These are phyloP conservation scores for Globisporangium parvum DNA, from an alignment of 352 stramenopile species.

Conservation along the genomic window DNA sequence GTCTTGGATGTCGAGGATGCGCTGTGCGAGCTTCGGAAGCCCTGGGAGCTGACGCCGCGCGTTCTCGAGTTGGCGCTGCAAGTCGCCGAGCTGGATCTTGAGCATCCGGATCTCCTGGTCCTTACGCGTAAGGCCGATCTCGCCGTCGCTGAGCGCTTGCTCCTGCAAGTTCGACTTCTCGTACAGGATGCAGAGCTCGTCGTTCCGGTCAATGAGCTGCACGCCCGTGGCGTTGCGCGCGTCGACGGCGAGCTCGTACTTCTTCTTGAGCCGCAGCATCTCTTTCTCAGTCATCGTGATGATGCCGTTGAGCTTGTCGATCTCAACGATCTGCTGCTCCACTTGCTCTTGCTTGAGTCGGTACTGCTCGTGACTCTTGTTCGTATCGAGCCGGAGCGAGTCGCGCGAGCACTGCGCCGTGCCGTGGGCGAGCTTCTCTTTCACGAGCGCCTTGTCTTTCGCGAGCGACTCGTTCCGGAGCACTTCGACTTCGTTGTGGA, in stretches of 20 bases:
- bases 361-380: constrained; percentile 89
- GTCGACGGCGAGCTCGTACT: constrained; percentile 87
- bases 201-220: constrained; percentile 93
- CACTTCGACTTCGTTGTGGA: constrained; percentile 94
- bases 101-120: constrained; percentile 84
- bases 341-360: constrained; percentile 87
- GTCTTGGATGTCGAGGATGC: constrained; percentile 73
- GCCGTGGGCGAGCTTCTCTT: constrained; percentile 84
- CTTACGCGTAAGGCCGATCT: constrained; percentile 71
- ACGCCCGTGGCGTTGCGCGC: constrained; percentile 86
- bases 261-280: constrained; percentile 90
- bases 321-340: constrained; percentile 94
- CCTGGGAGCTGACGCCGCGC: constrained; percentile 66
- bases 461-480: constrained; percentile 88
- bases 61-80: constrained; percentile 73
- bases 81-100: constrained; percentile 59
- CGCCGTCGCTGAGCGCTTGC: constrained; percentile 71
- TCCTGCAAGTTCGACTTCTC: constrained; percentile 91
- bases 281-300: constrained; percentile 90
- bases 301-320: constrained; percentile 93
- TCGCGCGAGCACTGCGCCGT: constrained; percentile 88
- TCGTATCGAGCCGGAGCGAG: constrained; percentile 84
- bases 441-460: constrained; percentile 91
- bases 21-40: constrained; percentile 73
- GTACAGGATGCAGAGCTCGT: constrained; percentile 94